Evolutionary conservation across 305 asterid species (phyloP).

Genomic region (Euphrasia arctica): DNA sequence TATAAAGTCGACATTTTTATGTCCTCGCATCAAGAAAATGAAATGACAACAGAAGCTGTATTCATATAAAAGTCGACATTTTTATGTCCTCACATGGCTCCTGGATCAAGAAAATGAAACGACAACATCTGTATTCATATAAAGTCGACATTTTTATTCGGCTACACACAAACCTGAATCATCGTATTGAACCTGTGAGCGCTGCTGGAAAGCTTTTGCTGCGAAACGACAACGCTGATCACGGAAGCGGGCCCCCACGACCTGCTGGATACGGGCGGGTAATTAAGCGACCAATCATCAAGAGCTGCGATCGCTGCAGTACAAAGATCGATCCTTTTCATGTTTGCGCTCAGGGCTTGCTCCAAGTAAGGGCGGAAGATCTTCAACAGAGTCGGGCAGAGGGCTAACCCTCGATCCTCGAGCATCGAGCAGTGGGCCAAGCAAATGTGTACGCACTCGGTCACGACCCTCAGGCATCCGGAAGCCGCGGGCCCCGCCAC

Average conservation of each 20-base stretch:
- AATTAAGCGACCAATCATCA: constrained; percentile 72
- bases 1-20: too few species aligned
- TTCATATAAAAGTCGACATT: too few species aligned
- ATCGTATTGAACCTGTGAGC: constrained; percentile 75
- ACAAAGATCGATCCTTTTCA: constrained; percentile 66
- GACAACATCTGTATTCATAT: too few species aligned
- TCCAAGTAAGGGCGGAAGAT: constrained; percentile 70
- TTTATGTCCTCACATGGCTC: too few species aligned
- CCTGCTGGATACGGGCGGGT: constrained; percentile 57
- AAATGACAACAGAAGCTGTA: too few species aligned
- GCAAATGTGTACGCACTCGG: constrained; percentile 71
- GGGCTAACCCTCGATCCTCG: constrained; percentile 80
- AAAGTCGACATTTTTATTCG: neutral
- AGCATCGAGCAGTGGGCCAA: constrained; percentile 75
- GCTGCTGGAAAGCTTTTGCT: constrained; percentile 75
- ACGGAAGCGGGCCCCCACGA: constrained; percentile 45
- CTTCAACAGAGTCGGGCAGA: constrained; percentile 63
- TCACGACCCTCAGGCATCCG: constrained; percentile 73
- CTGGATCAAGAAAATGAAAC: too few species aligned
- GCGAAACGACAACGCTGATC: constrained; percentile 36
- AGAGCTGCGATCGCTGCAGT: constrained; percentile 84
- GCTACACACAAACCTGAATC: constrained; percentile 56
- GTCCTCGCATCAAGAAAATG: too few species aligned
- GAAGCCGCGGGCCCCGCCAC: constrained; percentile 83
- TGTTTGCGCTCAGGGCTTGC: constrained; percentile 59